Base-by-base conservation (phyloP, 768 basidiomycete species). In the Lentinula edodes region DNA sequence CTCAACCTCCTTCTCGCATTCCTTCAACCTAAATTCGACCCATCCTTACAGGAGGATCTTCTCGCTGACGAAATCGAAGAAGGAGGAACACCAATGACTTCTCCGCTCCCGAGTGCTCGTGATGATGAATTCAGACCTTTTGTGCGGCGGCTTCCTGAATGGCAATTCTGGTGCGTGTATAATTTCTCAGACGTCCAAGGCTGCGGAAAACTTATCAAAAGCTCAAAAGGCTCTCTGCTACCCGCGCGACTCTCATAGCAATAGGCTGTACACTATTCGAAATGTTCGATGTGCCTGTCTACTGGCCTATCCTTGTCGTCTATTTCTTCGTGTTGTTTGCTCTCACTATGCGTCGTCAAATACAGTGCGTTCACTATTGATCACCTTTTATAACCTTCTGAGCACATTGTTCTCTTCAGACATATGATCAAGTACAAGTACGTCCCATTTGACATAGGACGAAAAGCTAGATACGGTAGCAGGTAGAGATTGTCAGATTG, bases 401-500 rank as follows among this genome's bases (percentile, higher is more conserved):
- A 54, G 61, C 55, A 54, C 39, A 38, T 34, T 23, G 2, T 28
- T 52, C n/a, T 58, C 50, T 41, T 66, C 69, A 95, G 93, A 68
- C 96, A 99, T 75, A 98, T 98, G 96, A 90, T 97, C 79, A 97
- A 97, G 75, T 98, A 98, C 80, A 93, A 93, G 73, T 98, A 95
- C 75, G 80, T 95, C 62, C 95, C 95, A 23, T 98, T 95, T 75
- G 96, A 98, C 71, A 82, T 98, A 63, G 96, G 95, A 35, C 89
- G 94, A 70, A 98, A 98, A 78, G 80, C 91, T 61, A 86, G 91
- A 50, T 98, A 95, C 65, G 91, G 91, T 58, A 66, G 76, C 63
- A 83, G 82, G 70, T 87, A 76, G 71, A 52, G 13, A 35, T 35
- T 43, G 12, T 42, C 20, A 18, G 45, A 9, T 34, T 15, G 20